A percentile compares a stretch with the other conserved stretches of the same genome.
These are phyloP conservation scores for Eucalyptus melliodora DNA, from an alignment of 345 rosid genomes.

Conservation along the genomic window DNA sequence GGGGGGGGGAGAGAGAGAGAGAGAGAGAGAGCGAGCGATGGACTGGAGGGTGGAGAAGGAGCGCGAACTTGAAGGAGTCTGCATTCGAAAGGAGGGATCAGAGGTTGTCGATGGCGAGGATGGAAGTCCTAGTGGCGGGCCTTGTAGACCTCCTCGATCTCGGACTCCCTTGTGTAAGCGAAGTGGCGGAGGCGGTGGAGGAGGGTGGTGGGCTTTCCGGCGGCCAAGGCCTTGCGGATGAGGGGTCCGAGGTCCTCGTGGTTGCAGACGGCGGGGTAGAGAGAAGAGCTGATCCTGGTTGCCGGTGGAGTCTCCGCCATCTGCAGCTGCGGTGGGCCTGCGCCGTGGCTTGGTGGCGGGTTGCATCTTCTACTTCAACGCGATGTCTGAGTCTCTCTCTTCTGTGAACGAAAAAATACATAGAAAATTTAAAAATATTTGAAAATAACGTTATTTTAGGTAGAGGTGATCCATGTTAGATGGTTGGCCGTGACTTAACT, in stretches of 20 bases:
- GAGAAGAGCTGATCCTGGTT: slow-evolving; percentile 62
- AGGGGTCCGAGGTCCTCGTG: slow-evolving; percentile 81
- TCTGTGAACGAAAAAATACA: not conserved
- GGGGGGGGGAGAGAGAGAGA: no score
- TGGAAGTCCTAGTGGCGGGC: slow-evolving; percentile 93
- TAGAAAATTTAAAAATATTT: not conserved
- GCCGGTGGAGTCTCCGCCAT: slow-evolving; percentile 54
- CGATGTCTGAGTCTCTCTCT: not conserved
- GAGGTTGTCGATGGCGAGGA: slow-evolving; percentile 85
- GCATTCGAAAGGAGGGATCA: slow-evolving; percentile 91
- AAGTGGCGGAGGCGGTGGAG: slow-evolving; percentile 80
- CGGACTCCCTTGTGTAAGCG: slow-evolving; percentile 68
- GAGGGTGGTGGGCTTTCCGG: slow-evolving; percentile 76
- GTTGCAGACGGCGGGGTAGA: slow-evolving; percentile 77
- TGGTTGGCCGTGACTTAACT: not conserved
- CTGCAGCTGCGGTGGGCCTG: slow-evolving; percentile 33
- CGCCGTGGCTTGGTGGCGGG: slow-evolving; percentile 63
- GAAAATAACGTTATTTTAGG: not conserved
- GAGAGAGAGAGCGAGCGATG: slow-evolving; percentile 58
- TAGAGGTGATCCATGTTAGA: not conserved
- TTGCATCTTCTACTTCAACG: slow-evolving; percentile 14
- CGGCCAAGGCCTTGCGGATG: slow-evolving; percentile 67
- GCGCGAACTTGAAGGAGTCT: slow-evolving; percentile 68
- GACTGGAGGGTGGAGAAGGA: slow-evolving; percentile 76
- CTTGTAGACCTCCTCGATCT: slow-evolving; percentile 91